Evolutionary conservation across 2,329 filamentous ascomycete genomes (phyloP).

Genomic region (Onygenales sp.): DNA sequence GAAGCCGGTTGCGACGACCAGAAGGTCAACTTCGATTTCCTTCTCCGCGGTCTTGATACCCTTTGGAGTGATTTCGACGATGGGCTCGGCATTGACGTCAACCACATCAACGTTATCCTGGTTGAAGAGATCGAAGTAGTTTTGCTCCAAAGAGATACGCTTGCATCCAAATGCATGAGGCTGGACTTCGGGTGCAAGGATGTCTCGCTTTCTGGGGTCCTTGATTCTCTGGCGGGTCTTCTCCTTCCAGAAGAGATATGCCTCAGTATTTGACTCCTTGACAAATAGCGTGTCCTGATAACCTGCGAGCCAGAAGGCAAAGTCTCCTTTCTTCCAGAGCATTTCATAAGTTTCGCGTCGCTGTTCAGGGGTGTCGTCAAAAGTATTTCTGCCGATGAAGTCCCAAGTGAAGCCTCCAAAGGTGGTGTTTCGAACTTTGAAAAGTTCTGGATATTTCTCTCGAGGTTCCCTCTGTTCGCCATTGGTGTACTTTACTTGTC

Average conservation of each 20-base stretch:
- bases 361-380: constrained; percentile 42
- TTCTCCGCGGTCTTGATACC: constrained; percentile 35
- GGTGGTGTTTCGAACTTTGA: constrained; percentile 39
- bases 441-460: constrained; percentile 38
- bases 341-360: constrained; percentile 41
- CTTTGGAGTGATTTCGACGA: constrained; percentile 27
- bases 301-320: constrained; percentile 41
- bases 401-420: constrained; percentile 52
- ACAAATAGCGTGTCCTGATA: constrained; percentile 44
- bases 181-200: constrained; percentile 45
- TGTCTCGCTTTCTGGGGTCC: constrained; percentile 40
- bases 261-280: constrained; percentile 40
- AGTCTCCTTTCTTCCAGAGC: constrained; percentile 45
- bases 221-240: constrained; percentile 43
- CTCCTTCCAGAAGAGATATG: constrained; percentile 48
- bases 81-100: constrained; percentile 33
- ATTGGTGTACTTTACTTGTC: constrained; percentile 35
- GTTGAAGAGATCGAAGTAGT: constrained; percentile 44
- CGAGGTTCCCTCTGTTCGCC: constrained; percentile 3
- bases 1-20: constrained; percentile 35
- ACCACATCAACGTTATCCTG: constrained; percentile 39
- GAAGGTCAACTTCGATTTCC: constrained; percentile 25
- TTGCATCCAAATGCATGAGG: constrained; percentile 49
- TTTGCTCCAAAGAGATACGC: constrained; percentile 39
- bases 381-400: constrained; percentile 43